Base-by-base conservation (phyloP, 805 yeast genomes). In the Wickerhamiella kurtzmanii region DNA sequence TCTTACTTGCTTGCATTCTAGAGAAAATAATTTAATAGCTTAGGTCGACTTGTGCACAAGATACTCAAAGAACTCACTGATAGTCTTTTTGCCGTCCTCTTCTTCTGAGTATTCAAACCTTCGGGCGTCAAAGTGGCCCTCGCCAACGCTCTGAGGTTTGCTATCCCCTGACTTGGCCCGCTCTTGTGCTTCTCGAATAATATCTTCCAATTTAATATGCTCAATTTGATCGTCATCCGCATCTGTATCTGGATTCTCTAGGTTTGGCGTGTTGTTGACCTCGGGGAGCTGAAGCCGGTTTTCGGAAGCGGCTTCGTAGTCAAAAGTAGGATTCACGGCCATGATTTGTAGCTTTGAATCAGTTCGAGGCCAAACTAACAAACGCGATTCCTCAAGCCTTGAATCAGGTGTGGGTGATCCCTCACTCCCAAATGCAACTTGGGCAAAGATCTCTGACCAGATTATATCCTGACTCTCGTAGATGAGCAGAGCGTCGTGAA, bases 61-160 rank as follows among this genome's bases (percentile, higher is more conserved):
- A 17, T 44, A 44, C 20, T 37, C 41, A 15, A 44, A 44, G 16
- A 44, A 44, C 28, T 37, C 37, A 38, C 37, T 32, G 13, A 44
- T 37, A 2, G 46, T 25, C 20, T 36, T n/a, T n/a, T 38, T 38
- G 17, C 28, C 22, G 16, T 37, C 46, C 3, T 35, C 41, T 22
- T 16, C 41, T 4, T 25, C 32, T 11, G 32, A 25, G 32, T 25
- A 25, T 11, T 25, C 32, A 25, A 25, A 25, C 32, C 11, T 25
- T 25, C 32, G 32, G 6, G 32, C 32, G 11, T 25, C 32, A 25
- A 25, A 25, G 32, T 25, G 32, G 6, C 32, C 32, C 9, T 11
- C 32, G n/a, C n/a, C n/a, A n/a, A n/a, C n/a, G n/a, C n/a, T n/a
- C n/a, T n/a, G n/a, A 6, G 32, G 11, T 25, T 25, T 6, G 6